Percentiles rank a stretch among this genome's conserved stretches.
phyloP scores from a whole-genome alignment of 768 basidiomycete genomes.

The Suillus lakei region DNA sequence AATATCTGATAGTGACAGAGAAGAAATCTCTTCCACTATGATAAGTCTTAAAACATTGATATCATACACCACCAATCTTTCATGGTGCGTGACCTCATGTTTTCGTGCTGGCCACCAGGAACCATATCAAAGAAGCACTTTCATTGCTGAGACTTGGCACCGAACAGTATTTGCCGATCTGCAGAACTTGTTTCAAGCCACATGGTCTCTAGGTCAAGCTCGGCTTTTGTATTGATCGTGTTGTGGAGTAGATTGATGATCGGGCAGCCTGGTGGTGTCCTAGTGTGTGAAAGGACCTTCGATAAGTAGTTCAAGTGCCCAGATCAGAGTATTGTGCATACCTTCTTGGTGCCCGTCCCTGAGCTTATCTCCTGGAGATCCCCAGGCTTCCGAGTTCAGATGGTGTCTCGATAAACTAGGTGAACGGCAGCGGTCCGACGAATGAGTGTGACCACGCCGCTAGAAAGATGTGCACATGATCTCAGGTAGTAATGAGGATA shows the following conservation, averaged over 20 bases:
- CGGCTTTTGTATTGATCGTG: neutral
- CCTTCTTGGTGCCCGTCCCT: slow-evolving; percentile 4
- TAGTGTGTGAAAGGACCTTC: neutral
- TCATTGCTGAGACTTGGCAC: neutral
- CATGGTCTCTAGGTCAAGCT: neutral
- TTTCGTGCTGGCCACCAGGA: slow-evolving; percentile 6
- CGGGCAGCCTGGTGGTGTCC: slow-evolving; percentile 2
- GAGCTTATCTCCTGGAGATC: slow-evolving; percentile 7
- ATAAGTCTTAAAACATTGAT: neutral
- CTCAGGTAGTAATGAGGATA: neutral
- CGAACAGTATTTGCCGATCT: neutral
- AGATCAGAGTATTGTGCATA: neutral
- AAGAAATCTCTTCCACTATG: neutral
- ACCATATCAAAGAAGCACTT: slow-evolving; percentile 1
- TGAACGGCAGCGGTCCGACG: neutral
- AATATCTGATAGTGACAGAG: slow-evolving; percentile 1
- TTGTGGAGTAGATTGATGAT: slow-evolving; percentile 7
- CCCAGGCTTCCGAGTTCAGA: neutral
- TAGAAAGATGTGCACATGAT: neutral
- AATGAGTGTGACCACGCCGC: neutral
- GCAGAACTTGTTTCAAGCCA: neutral
- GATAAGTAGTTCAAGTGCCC: neutral
- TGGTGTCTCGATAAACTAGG: neutral
- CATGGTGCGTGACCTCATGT: neutral
- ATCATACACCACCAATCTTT: neutral